Percentiles rank a stretch among this genome's conserved stretches.
Evolutionary conservation across 2,329 filamentous ascomycete genomes (phyloP).

Genomic region (Alternaria sp.): DNA sequence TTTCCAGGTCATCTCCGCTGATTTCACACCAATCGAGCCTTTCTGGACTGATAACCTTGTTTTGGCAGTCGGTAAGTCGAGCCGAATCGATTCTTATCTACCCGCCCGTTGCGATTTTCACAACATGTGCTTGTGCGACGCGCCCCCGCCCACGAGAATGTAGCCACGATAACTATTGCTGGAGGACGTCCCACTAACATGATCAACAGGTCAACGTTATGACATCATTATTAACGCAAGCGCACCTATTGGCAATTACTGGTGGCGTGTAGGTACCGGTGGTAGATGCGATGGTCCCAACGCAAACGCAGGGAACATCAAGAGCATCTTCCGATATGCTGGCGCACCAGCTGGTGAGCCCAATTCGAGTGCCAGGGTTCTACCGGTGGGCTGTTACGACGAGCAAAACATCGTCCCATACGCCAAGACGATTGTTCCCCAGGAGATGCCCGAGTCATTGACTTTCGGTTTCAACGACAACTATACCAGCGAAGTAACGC

Average conservation of each 20-base stretch:
- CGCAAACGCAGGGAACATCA: conserved; percentile 47
- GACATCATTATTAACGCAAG: conserved; percentile 52
- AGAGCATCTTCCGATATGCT: conserved; percentile 55
- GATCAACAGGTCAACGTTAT: conserved; percentile 49
- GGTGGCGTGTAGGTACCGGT: conserved; percentile 49
- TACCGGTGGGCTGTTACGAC: conserved; percentile 54
- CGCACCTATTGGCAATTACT: conserved; percentile 45
- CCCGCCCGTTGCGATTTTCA: conserved; percentile 2
- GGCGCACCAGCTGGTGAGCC: conserved; percentile 44
- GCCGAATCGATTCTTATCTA: background rate
- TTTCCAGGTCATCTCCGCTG: conserved; percentile 56
- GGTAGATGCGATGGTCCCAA: conserved; percentile 49
- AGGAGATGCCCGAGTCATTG: conserved; percentile 37
- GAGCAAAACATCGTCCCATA: conserved; percentile 52
- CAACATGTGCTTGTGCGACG: conserved; percentile 15
- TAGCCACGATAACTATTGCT: conserved; percentile 15
- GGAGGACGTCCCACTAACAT: conserved; percentile 33
- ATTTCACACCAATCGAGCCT: conserved; percentile 57
- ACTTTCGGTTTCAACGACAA: conserved; percentile 35
- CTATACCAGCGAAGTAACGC: conserved; percentile 32
- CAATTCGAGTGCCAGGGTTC: conserved; percentile 40
- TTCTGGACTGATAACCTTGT: conserved; percentile 49
- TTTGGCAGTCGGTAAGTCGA: conserved; percentile 49
- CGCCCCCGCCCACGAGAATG: conserved; percentile 19
- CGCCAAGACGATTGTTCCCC: conserved; percentile 48